Evolutionary conservation across 768 basidiomycete species (phyloP), one percentile per base, ranked within the genome.

Genomic region (Boletus rubroflammeus): DNA sequence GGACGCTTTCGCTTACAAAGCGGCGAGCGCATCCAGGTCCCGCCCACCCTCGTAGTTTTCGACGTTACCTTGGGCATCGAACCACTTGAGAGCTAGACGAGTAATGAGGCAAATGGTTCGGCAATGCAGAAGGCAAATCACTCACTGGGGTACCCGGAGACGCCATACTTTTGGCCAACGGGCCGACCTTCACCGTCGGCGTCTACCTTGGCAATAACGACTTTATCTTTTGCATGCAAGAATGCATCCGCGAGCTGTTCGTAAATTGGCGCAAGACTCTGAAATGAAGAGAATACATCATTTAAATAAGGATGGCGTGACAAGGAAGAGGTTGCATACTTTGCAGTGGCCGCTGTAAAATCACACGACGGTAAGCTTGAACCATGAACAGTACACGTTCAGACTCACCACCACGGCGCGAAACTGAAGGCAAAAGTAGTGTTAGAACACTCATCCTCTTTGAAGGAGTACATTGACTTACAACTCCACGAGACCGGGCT

Each of bases 231-330:
- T 49, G 79, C 82, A 50, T 86, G 81, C 4, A 80, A 73, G 66
- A 84, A 98, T n/a, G 88, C 88, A 63, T 96, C 89, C 28, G 86
- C 94, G 26, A 98, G 82, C 67, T 95, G 79, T 68, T 96, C 94
- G 60, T 91, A 98, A 0, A 75, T 71, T 3, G 95, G 94, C 0
- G 92, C 94, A 55, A 96, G 87, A 74, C 81, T 92, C 91, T 93
- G 63, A 36, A 34, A n/a, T 14, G 17, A 31, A n/a, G 46, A 7
- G 34, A 21, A 50, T 9, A 47, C 21, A 38, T 32, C 21, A 28
- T 48, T 42, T 21, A 39, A 17, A 28, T 19, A n/a, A 8, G 14
- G 28, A 23, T 10, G 8, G 23, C 15, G 19, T 6, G 32, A 25
- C 32, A 9, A 45, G 3, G 13, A 38, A 35, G 11, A 40, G n/a